Conservation (phyloP, 1,284 basidiomycete species). For the Ustilago cynodontis region DNA sequence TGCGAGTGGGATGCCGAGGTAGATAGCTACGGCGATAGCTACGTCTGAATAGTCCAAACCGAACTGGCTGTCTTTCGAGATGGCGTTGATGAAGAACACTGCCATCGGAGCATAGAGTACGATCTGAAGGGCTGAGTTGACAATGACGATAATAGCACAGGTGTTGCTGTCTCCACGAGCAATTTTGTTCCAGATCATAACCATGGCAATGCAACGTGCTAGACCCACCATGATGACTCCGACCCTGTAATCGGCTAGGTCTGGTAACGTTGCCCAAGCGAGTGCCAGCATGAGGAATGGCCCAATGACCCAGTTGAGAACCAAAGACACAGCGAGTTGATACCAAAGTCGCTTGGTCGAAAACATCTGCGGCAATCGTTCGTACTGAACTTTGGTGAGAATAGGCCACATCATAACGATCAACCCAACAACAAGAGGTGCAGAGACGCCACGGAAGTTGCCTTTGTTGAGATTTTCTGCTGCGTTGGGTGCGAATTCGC, state of each 20-base stretch:
- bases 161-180: conserved; percentile 81
- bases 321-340: conserved; percentile 79
- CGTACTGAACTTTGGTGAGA: conserved; percentile 80
- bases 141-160: conserved; percentile 78
- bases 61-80: conserved; percentile 72
- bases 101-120: conserved; percentile 82
- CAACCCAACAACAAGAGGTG: conserved; percentile 71
- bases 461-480: conserved; percentile 59
- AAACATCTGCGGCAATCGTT: conserved; percentile 77
- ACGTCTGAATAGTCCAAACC: conserved; percentile 78
- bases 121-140: conserved; percentile 78
- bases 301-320: conserved; percentile 85
- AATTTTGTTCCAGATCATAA: conserved; percentile 76
- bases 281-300: conserved; percentile 83
- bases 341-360: conserved; percentile 76
- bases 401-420: conserved; percentile 93
- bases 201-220: conserved; percentile 72
- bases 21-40: conserved; percentile 79
- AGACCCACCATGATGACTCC: conserved; percentile 77
- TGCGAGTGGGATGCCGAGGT: conserved; percentile 76
- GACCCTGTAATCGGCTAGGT: conserved; percentile 71
- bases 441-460: conserved; percentile 68
- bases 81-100: conserved; percentile 81
- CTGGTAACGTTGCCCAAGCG: conserved; percentile 87
- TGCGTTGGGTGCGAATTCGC: conserved; percentile 70